Conservation (phyloP, 2,329 filamentous ascomycete genomes). For the Coniochaeta sp. region DNA sequence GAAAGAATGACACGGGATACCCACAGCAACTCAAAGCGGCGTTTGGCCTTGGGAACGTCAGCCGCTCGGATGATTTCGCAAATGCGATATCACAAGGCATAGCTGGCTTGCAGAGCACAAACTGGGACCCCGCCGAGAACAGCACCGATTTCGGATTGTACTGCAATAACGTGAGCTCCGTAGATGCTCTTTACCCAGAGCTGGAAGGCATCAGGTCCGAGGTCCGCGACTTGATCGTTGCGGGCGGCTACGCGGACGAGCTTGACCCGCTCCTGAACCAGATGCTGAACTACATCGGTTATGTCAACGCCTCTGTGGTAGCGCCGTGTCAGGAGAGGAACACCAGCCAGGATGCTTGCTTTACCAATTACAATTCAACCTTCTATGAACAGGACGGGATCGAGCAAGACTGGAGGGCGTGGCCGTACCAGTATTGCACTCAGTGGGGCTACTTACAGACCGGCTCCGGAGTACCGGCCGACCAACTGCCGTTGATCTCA, state of each 20-base stretch:
- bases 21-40: slow-evolving; percentile 32
- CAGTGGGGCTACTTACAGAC: slow-evolving; percentile 75
- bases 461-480: slow-evolving; percentile 58
- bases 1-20: slow-evolving; percentile 27
- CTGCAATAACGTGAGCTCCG: slow-evolving; percentile 37
- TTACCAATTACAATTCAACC: slow-evolving; percentile 22
- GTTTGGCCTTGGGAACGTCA: slow-evolving; percentile 39
- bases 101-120: slow-evolving; percentile 34
- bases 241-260: slow-evolving; percentile 32
- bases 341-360: slow-evolving; percentile 28
- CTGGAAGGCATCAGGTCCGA: slow-evolving; percentile 25
- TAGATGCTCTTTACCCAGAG: slow-evolving; percentile 30
- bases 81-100: slow-evolving; percentile 32
- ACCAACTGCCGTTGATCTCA: slow-evolving; percentile 63
- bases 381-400: slow-evolving; percentile 28
- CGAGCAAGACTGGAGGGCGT: slow-evolving; percentile 33
- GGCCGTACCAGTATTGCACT: slow-evolving; percentile 48
- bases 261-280: slow-evolving; percentile 27
- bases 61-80: slow-evolving; percentile 40
- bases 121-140: slow-evolving; percentile 45
- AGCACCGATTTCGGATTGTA: slow-evolving; percentile 34
- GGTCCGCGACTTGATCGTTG: slow-evolving; percentile 29
- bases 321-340: slow-evolving; percentile 12
- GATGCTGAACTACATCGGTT: slow-evolving; percentile 47
- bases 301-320: slow-evolving; percentile 21